phyloP scores from a whole-genome alignment of 2,329 filamentous ascomycete genomes.

The Trichothecium sympodiale region DNA sequence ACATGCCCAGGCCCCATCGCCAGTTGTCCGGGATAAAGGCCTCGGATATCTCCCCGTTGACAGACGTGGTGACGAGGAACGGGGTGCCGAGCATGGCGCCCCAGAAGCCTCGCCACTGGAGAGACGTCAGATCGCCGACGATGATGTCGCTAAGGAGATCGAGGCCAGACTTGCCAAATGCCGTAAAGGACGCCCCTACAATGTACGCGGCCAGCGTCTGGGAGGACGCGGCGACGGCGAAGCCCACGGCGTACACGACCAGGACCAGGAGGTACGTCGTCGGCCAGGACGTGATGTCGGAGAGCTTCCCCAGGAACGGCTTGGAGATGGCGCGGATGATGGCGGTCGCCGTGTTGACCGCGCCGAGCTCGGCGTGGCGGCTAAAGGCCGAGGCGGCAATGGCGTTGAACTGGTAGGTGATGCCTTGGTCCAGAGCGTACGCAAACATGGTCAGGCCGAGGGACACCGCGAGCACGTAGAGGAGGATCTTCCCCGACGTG shows the following conservation, averaged over 20 bases:
- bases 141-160: conserved; percentile 25
- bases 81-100: conserved; percentile 14
- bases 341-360: conserved; percentile 20
- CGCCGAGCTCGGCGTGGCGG: conserved; percentile 18
- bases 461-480: conserved; percentile 22
- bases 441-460: conserved; percentile 26
- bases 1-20: conserved; percentile 55
- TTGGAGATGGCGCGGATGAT: conserved; percentile 27
- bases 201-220: conserved; percentile 20
- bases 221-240: conserved; percentile 20
- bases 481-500: conserved; percentile 18
- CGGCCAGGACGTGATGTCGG: conserved; percentile 25
- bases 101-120: conserved; percentile 26
- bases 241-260: conserved; percentile 24
- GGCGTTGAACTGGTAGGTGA: conserved; percentile 20
- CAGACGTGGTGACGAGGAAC: conserved; percentile 24
- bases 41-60: conserved; percentile 30
- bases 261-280: conserved; percentile 27
- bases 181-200: conserved; percentile 23
- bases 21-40: conserved; percentile 29
- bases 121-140: conserved; percentile 22
- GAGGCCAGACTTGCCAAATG: conserved; percentile 24
- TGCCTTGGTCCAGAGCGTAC: conserved; percentile 25
- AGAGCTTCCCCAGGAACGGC: conserved; percentile 25
- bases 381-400: conserved; percentile 22